Evolutionary conservation across 2,329 filamentous ascomycete genomes (phyloP), one percentile per base, ranked within the genome.

Genomic region (Lithohypha guttulata): DNA sequence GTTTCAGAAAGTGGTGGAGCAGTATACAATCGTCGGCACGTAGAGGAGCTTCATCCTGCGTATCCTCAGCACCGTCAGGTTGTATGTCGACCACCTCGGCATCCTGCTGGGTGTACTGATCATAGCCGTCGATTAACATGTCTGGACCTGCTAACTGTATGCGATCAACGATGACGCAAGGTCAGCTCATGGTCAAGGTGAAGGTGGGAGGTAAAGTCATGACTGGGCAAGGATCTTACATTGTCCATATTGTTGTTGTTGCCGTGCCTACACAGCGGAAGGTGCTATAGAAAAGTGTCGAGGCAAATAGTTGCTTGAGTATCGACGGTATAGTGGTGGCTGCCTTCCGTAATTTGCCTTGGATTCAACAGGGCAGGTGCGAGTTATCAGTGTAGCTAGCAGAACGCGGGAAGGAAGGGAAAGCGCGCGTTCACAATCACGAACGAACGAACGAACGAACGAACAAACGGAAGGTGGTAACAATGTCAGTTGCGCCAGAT

Each of bases 61-160:
- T 64, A 61, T 75, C 73, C 50, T 69, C 68, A 48, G 69, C 69
- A 52, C 75, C 73, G 47, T 73, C 69, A 44, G 70, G 70, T 30
- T 72, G 71, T 52, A 78, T 75, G 56, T 77, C 73, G 55, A 75
- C 72, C 45, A 77, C 73, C 54, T 75, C 63, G 43, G 69, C 68
- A 57, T 75, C 73, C 55, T 77, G 73, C 61, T 77, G 71, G 56
- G 69, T 73, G 54, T 75, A 74, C 47, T 71, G 63, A 39, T 67
- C 65, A 48, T 66, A 64, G 44, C 65, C 62, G 52, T 78, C 73
- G 51, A 78, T 66, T 57, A 77, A 64, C 71, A 77, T 77, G 52
- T 77, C 74, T 60, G 66, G 73, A 51, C 70, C 71, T 49, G 59
- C 52, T 54, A 74, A 63, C 73, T 77, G 56, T 42, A 52, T 17